phyloP scores from a whole-genome alignment of 441 rosid genomes.

The Flueggea neowawraea region DNA sequence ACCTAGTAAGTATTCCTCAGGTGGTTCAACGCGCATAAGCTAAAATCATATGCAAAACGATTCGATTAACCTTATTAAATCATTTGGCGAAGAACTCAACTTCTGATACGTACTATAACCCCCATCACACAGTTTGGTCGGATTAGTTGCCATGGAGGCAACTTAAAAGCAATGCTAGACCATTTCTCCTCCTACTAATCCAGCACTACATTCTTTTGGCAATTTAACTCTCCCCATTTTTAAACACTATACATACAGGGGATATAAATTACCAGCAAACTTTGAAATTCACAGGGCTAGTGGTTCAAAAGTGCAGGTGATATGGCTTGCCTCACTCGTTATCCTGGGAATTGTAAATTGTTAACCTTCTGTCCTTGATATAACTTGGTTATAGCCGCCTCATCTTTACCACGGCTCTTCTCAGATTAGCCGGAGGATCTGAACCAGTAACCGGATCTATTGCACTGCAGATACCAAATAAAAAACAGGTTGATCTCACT shows the following conservation, averaged over 20 bases:
- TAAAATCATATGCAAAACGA: too few relatives aligned
- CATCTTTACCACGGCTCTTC: slow-evolving; percentile 16
- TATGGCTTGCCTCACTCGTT: slow-evolving; percentile 10
- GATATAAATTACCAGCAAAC: slow-evolving; percentile 26
- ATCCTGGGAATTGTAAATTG: background rate
- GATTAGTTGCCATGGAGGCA: background rate
- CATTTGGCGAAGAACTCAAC: too few relatives aligned
- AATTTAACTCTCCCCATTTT: slow-evolving; percentile 23
- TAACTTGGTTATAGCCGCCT: background rate
- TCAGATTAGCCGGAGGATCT: slow-evolving; percentile 28
- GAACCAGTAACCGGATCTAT: slow-evolving; percentile 47
- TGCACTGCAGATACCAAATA: slow-evolving; percentile 32
- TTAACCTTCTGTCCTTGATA: slow-evolving; percentile 3
- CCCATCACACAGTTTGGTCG: too few relatives aligned
- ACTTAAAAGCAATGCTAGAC: background rate
- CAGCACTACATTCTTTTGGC: slow-evolving; percentile 4
- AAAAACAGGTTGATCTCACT: background rate
- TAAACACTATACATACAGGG: slow-evolving; percentile 14
- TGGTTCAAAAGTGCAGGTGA: slow-evolving; percentile 11
- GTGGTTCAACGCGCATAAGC: too few relatives aligned
- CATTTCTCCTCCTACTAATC: background rate
- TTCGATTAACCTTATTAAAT: too few relatives aligned
- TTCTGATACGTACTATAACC: too few relatives aligned
- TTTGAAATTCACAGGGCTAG: slow-evolving; percentile 9
- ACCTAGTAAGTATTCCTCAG: too few relatives aligned